Evolutionary conservation across 306 rosid genomes (phyloP).

Genomic region (Rosa multiflora): DNA sequence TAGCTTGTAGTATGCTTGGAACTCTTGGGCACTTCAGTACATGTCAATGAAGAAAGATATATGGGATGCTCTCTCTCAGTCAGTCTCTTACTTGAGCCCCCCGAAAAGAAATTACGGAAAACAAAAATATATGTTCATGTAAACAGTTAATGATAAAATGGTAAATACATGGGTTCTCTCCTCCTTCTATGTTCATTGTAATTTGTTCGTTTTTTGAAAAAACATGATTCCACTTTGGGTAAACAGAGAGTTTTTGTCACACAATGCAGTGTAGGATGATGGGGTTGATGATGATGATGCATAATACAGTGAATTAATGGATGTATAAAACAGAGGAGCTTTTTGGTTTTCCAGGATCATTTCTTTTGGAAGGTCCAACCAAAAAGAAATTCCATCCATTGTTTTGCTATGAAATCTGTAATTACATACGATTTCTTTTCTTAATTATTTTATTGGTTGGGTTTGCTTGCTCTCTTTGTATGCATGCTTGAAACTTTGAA

Average conservation of each 20-base stretch:
- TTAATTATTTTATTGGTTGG: constrained; percentile 33
- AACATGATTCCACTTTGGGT: constrained; percentile 15
- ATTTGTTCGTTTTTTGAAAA: constrained; percentile 9
- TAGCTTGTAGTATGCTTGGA: constrained; percentile 80
- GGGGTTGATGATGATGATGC: constrained; percentile 21
- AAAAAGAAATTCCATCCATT: constrained; percentile 8
- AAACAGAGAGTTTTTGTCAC: constrained; percentile 11
- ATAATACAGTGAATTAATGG: constrained; percentile 44
- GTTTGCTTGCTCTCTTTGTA: constrained; percentile 44
- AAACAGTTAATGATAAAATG: constrained; percentile 52
- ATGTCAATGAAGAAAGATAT: constrained; percentile 44
- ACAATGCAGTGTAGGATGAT: constrained; percentile 55
- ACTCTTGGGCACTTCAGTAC: constrained; percentile 67
- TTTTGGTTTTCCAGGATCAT: constrained; percentile 43
- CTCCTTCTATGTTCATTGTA: constrained; percentile 15
- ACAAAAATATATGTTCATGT: constrained; percentile 37
- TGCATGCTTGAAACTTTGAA: constrained; percentile 23
- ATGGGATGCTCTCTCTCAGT: constrained; percentile 20
- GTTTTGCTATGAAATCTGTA: constrained; percentile 66
- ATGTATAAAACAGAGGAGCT: constrained; percentile 37
- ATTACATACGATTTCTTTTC: constrained; percentile 50
- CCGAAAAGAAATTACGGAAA: background rate
- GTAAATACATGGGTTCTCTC: constrained; percentile 41
- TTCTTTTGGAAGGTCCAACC: constrained; percentile 33
- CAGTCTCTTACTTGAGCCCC: constrained; percentile 8